Base-by-base conservation (phyloP, 140 eudicot species). In the Oenanthe javanica region DNA sequence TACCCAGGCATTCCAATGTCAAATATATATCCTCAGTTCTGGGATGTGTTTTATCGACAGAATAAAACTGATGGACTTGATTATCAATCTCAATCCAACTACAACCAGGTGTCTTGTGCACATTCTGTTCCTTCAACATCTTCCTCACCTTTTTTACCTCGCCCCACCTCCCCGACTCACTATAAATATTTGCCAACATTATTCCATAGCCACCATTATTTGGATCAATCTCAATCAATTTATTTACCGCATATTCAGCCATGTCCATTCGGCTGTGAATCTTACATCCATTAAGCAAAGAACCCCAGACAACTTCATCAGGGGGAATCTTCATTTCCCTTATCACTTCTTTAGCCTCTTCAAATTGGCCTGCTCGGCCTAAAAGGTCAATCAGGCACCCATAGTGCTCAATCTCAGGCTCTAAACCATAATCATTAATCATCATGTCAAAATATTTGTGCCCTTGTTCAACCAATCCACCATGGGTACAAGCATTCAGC, bases 61-160 rank as follows among this genome's bases (percentile, higher is more conserved):
- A 89, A 84, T 86, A 84, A 73, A 93, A 93, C 19, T 87, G 91
- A 89, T 91, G 92, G 81, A 93, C 87, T 82, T 81, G 84, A 81
- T 79, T 84, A 72, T 91, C 95, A 72, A 91, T 85, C 87, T 93
- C 97, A 69, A 93, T 87, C 98, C 98, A 93, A 85, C 98, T 91
- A 83, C 97, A 91, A 75, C 98, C 98, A 2, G 95, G 96, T 45
- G 82, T 78, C 85, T 93, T 93, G 79, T 88, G 71, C 40, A 86
- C 88, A 83, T 89, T 87, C 82, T 84, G 84, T 63, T 89, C 92
- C 81, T 85, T 76, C 84, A 91, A 52, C 42, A 9, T 81, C 77
- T 72, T 89, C 90, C 97, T 84, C 75, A 89, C 85, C 69, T 61
- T 82, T 72, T 85, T 84, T 23, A 86, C 97, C 80, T 93, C 93